Conservation (phyloP, 495 filamentous ascomycete genomes). For the Aspergillus leporis region DNA sequence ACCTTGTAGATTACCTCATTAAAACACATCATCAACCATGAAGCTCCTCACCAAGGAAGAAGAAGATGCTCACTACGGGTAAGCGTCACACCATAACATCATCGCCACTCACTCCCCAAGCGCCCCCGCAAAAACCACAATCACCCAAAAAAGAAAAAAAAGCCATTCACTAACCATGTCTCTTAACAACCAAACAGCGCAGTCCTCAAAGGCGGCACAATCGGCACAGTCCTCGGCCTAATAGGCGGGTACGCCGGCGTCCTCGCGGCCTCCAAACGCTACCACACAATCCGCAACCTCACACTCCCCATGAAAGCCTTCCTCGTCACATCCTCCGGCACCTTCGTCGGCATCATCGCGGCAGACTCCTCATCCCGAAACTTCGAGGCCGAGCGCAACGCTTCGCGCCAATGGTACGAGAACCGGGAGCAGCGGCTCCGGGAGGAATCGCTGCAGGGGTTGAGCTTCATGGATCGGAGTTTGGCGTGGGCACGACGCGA, state of each 20-base stretch:
- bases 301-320: constrained; percentile 89
- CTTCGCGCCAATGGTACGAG: constrained; percentile 61
- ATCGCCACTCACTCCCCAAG: background rate
- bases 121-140: no score
- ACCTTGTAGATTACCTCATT: no score
- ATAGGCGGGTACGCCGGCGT: constrained; percentile 65
- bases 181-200: constrained; percentile 39
- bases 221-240: constrained; percentile 68
- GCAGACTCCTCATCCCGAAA: constrained; percentile 77
- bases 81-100: constrained; percentile 17
- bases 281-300: constrained; percentile 71
- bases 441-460: constrained; percentile 45
- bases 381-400: constrained; percentile 71
- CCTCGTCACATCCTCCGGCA: constrained; percentile 77
- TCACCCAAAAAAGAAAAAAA: background rate
- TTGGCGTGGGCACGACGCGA: constrained; percentile 69
- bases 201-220: constrained; percentile 75
- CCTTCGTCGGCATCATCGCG: constrained; percentile 80
- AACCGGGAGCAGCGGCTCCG: constrained; percentile 59
- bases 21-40: constrained; percentile 59
- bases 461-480: constrained; percentile 56
- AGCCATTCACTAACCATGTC: background rate
- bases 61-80: constrained; percentile 68
- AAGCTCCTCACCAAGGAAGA: constrained; percentile 95
- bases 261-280: constrained; percentile 59